Percentiles rank a stretch among this genome's conserved stretches.
phyloP scores from a whole-genome alignment of 192 early-diverging fungal species.

The Coemansia sp. region DNA sequence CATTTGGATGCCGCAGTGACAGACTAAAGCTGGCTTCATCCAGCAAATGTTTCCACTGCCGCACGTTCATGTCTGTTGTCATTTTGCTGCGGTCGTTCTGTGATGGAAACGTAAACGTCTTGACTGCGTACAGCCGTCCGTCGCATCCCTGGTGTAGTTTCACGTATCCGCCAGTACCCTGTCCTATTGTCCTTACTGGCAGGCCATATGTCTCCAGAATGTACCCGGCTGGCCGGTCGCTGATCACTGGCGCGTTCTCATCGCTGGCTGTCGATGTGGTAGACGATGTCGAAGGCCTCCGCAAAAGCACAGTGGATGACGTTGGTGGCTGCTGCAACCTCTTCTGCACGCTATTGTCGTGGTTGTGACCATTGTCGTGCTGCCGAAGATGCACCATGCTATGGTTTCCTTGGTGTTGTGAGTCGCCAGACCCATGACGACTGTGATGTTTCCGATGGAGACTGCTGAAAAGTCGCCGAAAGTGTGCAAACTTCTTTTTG shows the following conservation, averaged over 20 bases:
- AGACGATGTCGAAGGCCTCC: constrained; percentile 48
- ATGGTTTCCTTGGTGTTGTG: constrained; percentile 19
- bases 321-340: constrained; percentile 39
- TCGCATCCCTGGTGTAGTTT: constrained; percentile 54
- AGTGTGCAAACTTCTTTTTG: constrained; percentile 56
- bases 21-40: constrained; percentile 53
- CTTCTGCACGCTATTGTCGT: constrained; percentile 31
- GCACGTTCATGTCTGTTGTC: constrained; percentile 42
- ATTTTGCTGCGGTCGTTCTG: constrained; percentile 32
- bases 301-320: constrained; percentile 48
- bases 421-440: constrained; percentile 20
- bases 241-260: constrained; percentile 51
- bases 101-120: constrained; percentile 51
- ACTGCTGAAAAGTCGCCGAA: constrained; percentile 51
- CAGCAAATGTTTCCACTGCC: constrained; percentile 51
- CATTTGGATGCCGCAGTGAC: constrained; percentile 71
- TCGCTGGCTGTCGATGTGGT: constrained; percentile 45
- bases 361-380: constrained; percentile 8
- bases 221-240: constrained; percentile 49
- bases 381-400: constrained; percentile 13
- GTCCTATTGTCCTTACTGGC: constrained; percentile 49
- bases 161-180: constrained; percentile 55
- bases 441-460: constrained; percentile 45
- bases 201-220: constrained; percentile 50
- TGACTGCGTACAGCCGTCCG: constrained; percentile 50